Base-by-base conservation (phyloP, 2,329 filamentous ascomycete species). In the Fusarium redolens region DNA sequence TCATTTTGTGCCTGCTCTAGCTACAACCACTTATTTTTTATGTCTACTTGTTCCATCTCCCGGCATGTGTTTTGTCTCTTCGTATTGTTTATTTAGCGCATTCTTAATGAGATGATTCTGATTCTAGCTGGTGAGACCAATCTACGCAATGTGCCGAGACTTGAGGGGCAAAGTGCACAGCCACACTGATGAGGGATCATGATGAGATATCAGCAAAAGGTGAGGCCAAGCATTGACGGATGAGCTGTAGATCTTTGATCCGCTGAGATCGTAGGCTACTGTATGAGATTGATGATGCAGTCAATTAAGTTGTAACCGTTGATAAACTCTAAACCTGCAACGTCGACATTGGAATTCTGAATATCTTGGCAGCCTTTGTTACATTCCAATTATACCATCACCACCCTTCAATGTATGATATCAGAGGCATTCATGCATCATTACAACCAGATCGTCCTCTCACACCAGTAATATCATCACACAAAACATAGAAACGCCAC, bases 111-210 rank as follows among this genome's bases (percentile, higher is more conserved):
- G 33, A 48, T 50, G 8, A 6, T 28, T 55, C 11, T 43, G 20
- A 41, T 30, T 38, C 28, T 40, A 6, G 4, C 2, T 43, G 8
- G 57, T 47, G 59, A 62, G 28, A 58, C 55, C 17, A 40, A 33
- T 51, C 28, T 15, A 35, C n/a, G n/a, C 35, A 51, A 41, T 43
- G 50, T 44, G 33, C 47, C 38, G 30, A 55, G 62, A 63, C 47
- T 48, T 61, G 66, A 69, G 66, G 66, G 66, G 66, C 47, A 30
- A 45, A 35, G 15, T 65, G 70, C 70, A 73, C 70, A 73, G 70
- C 70, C 66, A 72, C 69, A 31, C 40, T 40, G 31, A 45, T 18
- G 20, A 67, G 35, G 30, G 28, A 60, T 30, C 31, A 65, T 20
- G 45, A 44, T 7, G 35, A 66, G 33, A 60, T 41, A 9, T 55